Conservation (phyloP, 768 basidiomycete genomes). For the Suillus placidus region DNA sequence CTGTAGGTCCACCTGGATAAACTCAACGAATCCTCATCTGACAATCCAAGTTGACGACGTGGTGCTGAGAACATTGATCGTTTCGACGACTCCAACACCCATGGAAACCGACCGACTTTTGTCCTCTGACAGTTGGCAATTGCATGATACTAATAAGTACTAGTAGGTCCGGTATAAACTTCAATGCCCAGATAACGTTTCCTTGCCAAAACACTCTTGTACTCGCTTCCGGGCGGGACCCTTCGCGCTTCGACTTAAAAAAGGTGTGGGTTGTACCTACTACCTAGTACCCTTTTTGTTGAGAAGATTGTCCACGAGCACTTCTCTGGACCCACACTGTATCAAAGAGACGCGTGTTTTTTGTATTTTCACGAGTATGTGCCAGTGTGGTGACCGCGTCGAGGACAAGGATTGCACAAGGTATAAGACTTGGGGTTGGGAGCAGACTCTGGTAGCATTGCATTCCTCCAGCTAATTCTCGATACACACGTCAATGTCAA, state of each 20-base stretch:
- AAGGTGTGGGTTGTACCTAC: not conserved
- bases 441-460: too few relatives aligned
- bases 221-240: not conserved
- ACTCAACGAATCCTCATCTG: not conserved
- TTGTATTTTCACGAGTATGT: not conserved
- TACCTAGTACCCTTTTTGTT: not conserved
- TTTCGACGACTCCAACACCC: not conserved
- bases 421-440: not conserved
- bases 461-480: too few relatives aligned
- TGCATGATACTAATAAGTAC: not conserved
- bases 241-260: not conserved
- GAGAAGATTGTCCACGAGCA: not conserved
- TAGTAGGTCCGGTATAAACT: not conserved
- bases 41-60: not conserved
- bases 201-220: not conserved
- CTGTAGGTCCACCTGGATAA: not conserved
- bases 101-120: not conserved
- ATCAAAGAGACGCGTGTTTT: not conserved
- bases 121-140: not conserved
- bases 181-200: not conserved
- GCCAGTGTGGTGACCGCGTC: not conserved
- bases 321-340: constrained; percentile 10
- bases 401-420: not conserved
- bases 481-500: not conserved
- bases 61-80: not conserved